Evolutionary conservation across 805 yeast species (phyloP).

Genomic region (Kluyveromyces starmeri): DNA sequence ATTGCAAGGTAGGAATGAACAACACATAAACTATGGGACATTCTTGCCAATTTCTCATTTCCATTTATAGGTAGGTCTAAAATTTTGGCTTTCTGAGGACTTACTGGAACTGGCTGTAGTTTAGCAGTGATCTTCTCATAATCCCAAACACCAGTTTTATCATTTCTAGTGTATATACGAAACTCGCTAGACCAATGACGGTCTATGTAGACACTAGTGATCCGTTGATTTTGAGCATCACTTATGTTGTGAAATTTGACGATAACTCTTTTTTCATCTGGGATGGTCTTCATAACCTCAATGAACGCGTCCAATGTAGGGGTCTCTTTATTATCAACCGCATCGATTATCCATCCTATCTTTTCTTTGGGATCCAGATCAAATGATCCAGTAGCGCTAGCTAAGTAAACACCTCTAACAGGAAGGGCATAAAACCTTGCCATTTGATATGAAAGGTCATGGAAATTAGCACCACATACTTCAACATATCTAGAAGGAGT

Average conservation of each 20-base stretch:
- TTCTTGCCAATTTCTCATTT: constrained; percentile 40
- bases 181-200: constrained; percentile 79
- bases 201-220: constrained; percentile 62
- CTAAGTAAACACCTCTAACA: constrained; percentile 73
- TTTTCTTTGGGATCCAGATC: constrained; percentile 47
- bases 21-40: constrained; percentile 63
- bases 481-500: constrained; percentile 77
- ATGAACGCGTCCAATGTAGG: constrained; percentile 69
- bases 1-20: constrained; percentile 59
- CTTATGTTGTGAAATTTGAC: constrained; percentile 67
- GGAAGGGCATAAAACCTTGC: constrained; percentile 81
- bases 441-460: constrained; percentile 78
- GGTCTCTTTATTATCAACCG: constrained; percentile 65
- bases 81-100: constrained; percentile 59
- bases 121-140: constrained; percentile 44
- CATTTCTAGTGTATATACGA: constrained; percentile 57
- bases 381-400: constrained; percentile 73
- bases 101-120: constrained; percentile 41
- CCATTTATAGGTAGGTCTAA: constrained; percentile 55
- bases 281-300: constrained; percentile 67
- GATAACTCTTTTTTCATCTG: constrained; percentile 66
- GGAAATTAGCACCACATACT: constrained; percentile 81
- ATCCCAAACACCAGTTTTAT: constrained; percentile 51
- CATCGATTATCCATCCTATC: constrained; percentile 73
- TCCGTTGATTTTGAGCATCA: constrained; percentile 66